These are phyloP conservation scores for Monosporozyma servazzii DNA, from an alignment of 805 yeast species.

Conservation along the genomic window DNA sequence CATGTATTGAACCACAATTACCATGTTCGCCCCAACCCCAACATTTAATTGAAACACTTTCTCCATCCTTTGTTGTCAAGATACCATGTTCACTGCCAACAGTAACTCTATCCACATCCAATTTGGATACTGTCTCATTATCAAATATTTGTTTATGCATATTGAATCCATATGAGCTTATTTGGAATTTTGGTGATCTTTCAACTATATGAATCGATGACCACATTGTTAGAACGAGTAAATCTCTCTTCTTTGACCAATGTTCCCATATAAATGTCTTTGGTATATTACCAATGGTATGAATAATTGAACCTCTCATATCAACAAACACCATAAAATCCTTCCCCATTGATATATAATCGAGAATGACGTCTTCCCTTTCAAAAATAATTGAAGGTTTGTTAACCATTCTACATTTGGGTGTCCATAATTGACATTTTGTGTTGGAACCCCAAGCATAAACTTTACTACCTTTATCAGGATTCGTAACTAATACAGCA, in stretches of 20 bases:
- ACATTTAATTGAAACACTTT: constrained; percentile 25
- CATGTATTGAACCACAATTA: constrained; percentile 54
- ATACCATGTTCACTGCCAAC: constrained; percentile 89
- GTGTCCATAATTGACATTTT: constrained; percentile 37
- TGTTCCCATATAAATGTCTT: constrained; percentile 8
- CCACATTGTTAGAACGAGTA: constrained; percentile 50
- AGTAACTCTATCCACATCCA: constrained; percentile 18
- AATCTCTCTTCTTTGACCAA: constrained; percentile 6
- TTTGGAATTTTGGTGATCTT: constrained; percentile 1
- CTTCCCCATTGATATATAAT: constrained; percentile 23
- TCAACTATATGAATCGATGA: constrained; percentile 52
- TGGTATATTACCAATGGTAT: constrained; percentile 15
- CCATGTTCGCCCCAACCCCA: constrained; percentile 99
- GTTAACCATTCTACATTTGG: constrained; percentile 12
- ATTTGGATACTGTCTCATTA: constrained; percentile 4
- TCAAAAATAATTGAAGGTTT: constrained; percentile 9
- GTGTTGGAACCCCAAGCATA: constrained; percentile 46
- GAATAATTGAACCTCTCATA: constrained; percentile 8
- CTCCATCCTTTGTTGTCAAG: constrained; percentile 18
- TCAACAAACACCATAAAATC: constrained; percentile 19
- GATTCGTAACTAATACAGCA: constrained; percentile 60
- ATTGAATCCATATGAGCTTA: constrained; percentile 61
- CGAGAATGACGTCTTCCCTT: constrained; percentile 4
- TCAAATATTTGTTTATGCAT: constrained; percentile 58
- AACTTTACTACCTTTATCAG: constrained; percentile 35